Percentiles rank a stretch among this genome's conserved stretches.
Conservation (phyloP, 2,329 filamentous ascomycete genomes). For the Colletotrichum cordylinicola region DNA sequence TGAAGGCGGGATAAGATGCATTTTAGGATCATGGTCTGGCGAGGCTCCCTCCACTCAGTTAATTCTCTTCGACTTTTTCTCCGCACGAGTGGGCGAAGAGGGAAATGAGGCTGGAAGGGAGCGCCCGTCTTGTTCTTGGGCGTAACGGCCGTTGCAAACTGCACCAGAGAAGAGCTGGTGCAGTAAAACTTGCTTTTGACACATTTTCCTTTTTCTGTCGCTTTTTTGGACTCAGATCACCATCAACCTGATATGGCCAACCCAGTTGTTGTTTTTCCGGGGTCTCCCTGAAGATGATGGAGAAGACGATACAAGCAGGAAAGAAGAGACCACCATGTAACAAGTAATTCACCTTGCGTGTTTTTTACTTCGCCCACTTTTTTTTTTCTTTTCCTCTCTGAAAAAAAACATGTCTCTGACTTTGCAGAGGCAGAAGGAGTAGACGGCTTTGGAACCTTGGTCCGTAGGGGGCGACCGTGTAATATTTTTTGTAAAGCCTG, state of each 20-base stretch:
- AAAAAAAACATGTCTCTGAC: not conserved
- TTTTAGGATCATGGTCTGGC: conserved; percentile 18
- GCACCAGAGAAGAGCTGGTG: conserved; percentile 1
- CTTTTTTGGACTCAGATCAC: conserved; percentile 1
- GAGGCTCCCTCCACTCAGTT: not conserved
- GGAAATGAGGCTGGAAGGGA: not conserved
- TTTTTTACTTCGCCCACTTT: not conserved
- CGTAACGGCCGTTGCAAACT: conserved; percentile 19
- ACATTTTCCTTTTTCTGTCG: not conserved
- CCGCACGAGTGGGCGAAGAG: not conserved
- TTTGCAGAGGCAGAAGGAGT: not conserved
- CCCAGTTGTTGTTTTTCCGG: conserved; percentile 12
- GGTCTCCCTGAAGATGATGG: not conserved
- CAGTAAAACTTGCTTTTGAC: conserved; percentile 15
- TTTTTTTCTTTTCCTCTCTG: not conserved
- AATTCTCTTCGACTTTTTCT: not conserved
- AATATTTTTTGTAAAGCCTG: not conserved
- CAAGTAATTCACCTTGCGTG: conserved; percentile 19
- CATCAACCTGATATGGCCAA: conserved; percentile 3
- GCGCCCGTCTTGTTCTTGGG: conserved; percentile 14
- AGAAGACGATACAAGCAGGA: conserved; percentile 8
- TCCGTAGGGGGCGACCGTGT: not conserved
- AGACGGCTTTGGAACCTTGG: not conserved
- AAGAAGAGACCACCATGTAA: conserved; percentile 17
- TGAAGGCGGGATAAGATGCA: conserved; percentile 21